Evolutionary conservation across 306 rosid species (phyloP).

Genomic region (barrel medic (Medicago truncatula)): MtrunA17r5.0-ANR NC_053045.1:47546001-47546500

Average conservation of each 20-base stretch:
- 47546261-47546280: conserved; percentile 86
- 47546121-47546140: conserved; percentile 95
- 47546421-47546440: conserved; percentile 85
- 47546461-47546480: conserved; percentile 73
- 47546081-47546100: conserved; percentile 41
- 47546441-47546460: conserved; percentile 95
- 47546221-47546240: conserved; percentile 95
- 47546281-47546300: conserved; percentile 37
- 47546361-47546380: conserved; percentile 65
- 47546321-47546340: conserved; percentile 31
- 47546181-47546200: conserved; percentile 91
- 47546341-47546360: conserved; percentile 45
- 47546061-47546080: background rate
- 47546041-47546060: background rate
- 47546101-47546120: conserved; percentile 33
- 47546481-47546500: conserved; percentile 73
- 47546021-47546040: background rate
- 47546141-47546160: conserved; percentile 96
- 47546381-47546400: conserved; percentile 93
- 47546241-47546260: conserved; percentile 99
- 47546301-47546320: conserved; percentile 43
- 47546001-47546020: background rate
- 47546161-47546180: conserved; percentile 78
- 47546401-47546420: conserved; percentile 89
- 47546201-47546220: conserved; percentile 84